Evolutionary conservation across 768 basidiomycete genomes (phyloP), one percentile per base, ranked within the genome.

Genomic region (Boletellus sp.): DNA sequence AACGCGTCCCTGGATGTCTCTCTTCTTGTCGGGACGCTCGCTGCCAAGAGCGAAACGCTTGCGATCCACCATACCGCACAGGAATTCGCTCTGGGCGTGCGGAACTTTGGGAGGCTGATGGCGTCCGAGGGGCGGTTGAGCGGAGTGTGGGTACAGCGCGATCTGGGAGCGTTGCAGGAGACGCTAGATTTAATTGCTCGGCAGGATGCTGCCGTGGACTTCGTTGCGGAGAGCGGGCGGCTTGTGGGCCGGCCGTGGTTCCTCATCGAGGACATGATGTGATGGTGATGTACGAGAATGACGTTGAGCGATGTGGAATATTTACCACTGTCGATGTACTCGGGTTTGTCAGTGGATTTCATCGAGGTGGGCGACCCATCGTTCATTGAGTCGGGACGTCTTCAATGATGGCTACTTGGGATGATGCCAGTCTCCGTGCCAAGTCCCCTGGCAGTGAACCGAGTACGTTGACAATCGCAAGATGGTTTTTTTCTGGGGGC

Each of bases 1-100:
- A 59, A 55, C 19, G 42, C 48, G 4, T 59, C 53, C 12, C 24
- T 58, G 34, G 48, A 58, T 20, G 57, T 54, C 22, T 39, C 57
- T 6, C 56, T 58, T 19, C 51, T 54, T 23, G 52, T 51, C 7
- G 49, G 57, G 24, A 20, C 13, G 6, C 56, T 58, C 26, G 48
- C 56, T 8, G 52, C 56, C 20, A 51, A 12, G 48, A 58, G 57
- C 39, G 52, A 58, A 23, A 54, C 52, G 16, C 28, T 58, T 6
- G 43, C 39, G 3, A 12, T 45, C 12, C 50, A 60, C 16, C 35
- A 48, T 12, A 49, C 54, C 3, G 56, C 55, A 3, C 55, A 45
- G 15, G 50, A 46, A 16, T 52, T 57, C 10, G 55, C 55, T 11
- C 46, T 28, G 15, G 41, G 50, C 3, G 35, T 57, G 12, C 23